Percentiles rank a stretch among this genome's conserved stretches.
Evolutionary conservation across 495 filamentous ascomycete species (phyloP).

Genomic region (Aspergillus avenaceus): DNA sequence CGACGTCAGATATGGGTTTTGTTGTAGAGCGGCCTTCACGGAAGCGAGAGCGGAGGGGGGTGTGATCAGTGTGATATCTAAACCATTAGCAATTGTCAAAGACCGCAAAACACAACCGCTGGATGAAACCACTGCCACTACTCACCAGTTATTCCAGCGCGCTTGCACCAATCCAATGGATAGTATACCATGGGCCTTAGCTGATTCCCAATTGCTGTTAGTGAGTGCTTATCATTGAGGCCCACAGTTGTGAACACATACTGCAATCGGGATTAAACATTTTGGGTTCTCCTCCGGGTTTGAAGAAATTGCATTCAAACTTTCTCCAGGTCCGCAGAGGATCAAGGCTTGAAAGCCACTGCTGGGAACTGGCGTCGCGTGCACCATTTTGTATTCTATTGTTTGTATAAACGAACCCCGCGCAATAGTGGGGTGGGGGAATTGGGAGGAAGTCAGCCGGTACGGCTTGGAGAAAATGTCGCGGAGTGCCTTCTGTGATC

Average conservation of each 20-base stretch:
- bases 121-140: not conserved
- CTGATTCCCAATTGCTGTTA: not conserved
- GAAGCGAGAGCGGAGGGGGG: not conserved
- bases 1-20: slow-evolving; percentile 81
- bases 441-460: not conserved
- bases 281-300: not conserved
- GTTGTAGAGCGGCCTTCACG: slow-evolving; percentile 72
- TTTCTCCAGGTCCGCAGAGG: not conserved
- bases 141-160: not conserved
- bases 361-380: not conserved
- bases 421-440: not conserved
- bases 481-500: not conserved
- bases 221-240: not conserved
- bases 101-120: not conserved
- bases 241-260: not conserved
- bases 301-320: not conserved
- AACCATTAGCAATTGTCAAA: not conserved
- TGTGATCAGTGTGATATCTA: not conserved
- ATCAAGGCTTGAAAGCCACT: not conserved
- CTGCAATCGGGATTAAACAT: not conserved
- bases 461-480: not conserved
- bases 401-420: no score
- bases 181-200: not conserved
- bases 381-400: not conserved
- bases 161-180: not conserved